Conservation (phyloP, 345 rosid genomes). For the Odontarrhena argentea region DNA sequence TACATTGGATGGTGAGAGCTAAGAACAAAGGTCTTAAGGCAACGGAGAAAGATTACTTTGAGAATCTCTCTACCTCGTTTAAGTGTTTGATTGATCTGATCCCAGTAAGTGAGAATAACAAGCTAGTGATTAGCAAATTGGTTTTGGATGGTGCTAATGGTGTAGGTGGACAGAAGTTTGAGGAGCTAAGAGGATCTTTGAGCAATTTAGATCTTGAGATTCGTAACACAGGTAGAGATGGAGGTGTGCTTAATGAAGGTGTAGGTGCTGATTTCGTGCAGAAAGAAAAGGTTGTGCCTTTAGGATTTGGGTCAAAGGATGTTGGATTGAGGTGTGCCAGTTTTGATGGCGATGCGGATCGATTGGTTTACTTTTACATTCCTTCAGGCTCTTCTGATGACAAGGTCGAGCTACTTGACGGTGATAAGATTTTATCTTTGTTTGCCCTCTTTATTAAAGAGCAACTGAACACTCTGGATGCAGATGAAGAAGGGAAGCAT, state of each 20-base stretch:
- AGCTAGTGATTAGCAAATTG: slow-evolving; percentile 44
- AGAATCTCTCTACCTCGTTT: slow-evolving; percentile 70
- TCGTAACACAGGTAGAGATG: slow-evolving; percentile 73
- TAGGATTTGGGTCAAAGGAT: slow-evolving; percentile 60
- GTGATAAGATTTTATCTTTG: slow-evolving; percentile 87
- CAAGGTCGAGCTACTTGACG: slow-evolving; percentile 77
- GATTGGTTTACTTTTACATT: slow-evolving; percentile 71
- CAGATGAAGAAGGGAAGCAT: slow-evolving; percentile 40
- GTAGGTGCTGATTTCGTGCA: slow-evolving; percentile 98
- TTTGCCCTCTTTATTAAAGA: slow-evolving; percentile 82
- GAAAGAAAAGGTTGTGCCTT: slow-evolving; percentile 86
- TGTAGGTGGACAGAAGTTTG: slow-evolving; percentile 83
- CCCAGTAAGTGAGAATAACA: slow-evolving; percentile 42
- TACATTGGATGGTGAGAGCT: slow-evolving; percentile 95
- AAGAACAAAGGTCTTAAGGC: slow-evolving; percentile 71
- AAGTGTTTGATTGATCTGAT: slow-evolving; percentile 67
- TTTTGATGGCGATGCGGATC: slow-evolving; percentile 97
- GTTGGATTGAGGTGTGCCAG: slow-evolving; percentile 82
- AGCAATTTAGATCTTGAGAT: slow-evolving; percentile 62
- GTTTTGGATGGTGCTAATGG: slow-evolving; percentile 94
- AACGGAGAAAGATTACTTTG: slow-evolving; percentile 73
- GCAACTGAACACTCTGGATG: slow-evolving; percentile 56
- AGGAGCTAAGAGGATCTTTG: slow-evolving; percentile 52
- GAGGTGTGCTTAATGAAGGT: slow-evolving; percentile 77
- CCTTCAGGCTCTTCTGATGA: slow-evolving; percentile 37